Percentiles rank a stretch among this genome's conserved stretches.
Conservation (phyloP, 768 basidiomycete species). For the Guyanaporus albipodus region DNA sequence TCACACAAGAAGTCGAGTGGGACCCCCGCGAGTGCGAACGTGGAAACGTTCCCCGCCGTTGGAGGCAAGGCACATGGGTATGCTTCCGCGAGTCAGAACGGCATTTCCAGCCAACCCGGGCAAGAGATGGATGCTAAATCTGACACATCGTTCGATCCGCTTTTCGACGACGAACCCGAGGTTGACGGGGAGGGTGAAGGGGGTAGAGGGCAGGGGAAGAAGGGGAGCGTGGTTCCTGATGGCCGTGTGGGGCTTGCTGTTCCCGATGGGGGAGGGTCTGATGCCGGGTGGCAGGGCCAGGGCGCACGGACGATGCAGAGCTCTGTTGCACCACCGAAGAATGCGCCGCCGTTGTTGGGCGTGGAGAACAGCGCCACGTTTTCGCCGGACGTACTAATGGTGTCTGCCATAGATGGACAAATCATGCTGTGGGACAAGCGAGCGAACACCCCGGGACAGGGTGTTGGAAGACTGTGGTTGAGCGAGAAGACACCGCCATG, state of each 20-base stretch:
- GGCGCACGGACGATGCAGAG: slow-evolving; percentile 28
- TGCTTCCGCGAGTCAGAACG: slow-evolving; percentile 22
- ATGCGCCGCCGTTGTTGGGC: slow-evolving; percentile 72
- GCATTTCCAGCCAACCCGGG: slow-evolving; percentile 19
- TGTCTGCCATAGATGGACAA: slow-evolving; percentile 88
- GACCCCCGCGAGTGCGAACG: slow-evolving; percentile 17
- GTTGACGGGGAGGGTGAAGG: slow-evolving; percentile 45
- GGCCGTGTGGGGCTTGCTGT: slow-evolving; percentile 23
- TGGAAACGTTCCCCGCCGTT: slow-evolving; percentile 19
- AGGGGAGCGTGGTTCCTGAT: slow-evolving; percentile 11
- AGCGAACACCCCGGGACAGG: slow-evolving; percentile 54
- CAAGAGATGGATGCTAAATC: slow-evolving; percentile 64
- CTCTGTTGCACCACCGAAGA: slow-evolving; percentile 58
- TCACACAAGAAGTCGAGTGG: slow-evolving; percentile 11
- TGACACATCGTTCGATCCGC: slow-evolving; percentile 78
- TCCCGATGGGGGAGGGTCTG: slow-evolving; percentile 25
- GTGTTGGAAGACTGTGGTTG: slow-evolving; percentile 84
- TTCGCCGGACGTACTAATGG: slow-evolving; percentile 83
- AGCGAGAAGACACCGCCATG: slow-evolving; percentile 92
- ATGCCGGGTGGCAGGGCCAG: slow-evolving; percentile 21
- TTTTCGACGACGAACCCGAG: slow-evolving; percentile 85
- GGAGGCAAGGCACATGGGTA: slow-evolving; percentile 18
- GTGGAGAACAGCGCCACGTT: slow-evolving; percentile 54
- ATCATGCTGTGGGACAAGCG: slow-evolving; percentile 89
- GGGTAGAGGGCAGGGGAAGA: slow-evolving; percentile 16